phyloP scores from a whole-genome alignment of 306 rosid genomes.

The Oemleria cerasiformis region DNA sequence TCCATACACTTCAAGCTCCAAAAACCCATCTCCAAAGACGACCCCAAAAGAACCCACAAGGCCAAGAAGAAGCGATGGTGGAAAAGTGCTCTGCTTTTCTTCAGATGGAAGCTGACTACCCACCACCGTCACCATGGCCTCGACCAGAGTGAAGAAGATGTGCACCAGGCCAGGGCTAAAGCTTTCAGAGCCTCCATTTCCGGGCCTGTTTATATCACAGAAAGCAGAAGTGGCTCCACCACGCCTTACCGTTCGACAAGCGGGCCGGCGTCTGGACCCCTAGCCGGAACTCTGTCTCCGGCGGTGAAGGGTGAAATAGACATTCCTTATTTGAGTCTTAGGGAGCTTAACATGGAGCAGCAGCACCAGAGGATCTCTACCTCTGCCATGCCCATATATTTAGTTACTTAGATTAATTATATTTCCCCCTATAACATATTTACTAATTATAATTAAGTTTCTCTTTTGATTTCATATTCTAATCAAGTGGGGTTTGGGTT shows the following conservation, averaged over 20 bases:
- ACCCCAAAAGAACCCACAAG: slow-evolving; percentile 47
- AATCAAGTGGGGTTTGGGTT: slow-evolving; percentile 7
- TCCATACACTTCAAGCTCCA: slow-evolving; percentile 86
- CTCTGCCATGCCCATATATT: slow-evolving; percentile 75
- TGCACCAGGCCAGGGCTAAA: slow-evolving; percentile 74
- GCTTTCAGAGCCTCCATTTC: slow-evolving; percentile 72
- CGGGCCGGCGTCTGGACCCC: slow-evolving; percentile 66
- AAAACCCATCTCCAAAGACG: slow-evolving; percentile 76
- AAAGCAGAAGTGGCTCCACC: slow-evolving; percentile 63
- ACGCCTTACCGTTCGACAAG: slow-evolving; percentile 52
- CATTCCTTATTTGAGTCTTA: slow-evolving; percentile 72
- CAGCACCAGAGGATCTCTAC: slow-evolving; percentile 65
- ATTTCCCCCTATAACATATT: not conserved
- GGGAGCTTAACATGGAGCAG: slow-evolving; percentile 84
- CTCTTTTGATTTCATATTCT: not conserved
- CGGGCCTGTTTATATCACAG: slow-evolving; percentile 79
- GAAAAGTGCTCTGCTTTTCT: slow-evolving; percentile 66
- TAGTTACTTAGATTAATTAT: slow-evolving; percentile 50
- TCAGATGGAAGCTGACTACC: slow-evolving; percentile 62
- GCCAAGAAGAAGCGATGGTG: slow-evolving; percentile 78
- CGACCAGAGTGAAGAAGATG: slow-evolving; percentile 28
- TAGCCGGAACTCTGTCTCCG: slow-evolving; percentile 65
- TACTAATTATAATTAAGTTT: slow-evolving; percentile 2
- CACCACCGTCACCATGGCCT: not conserved
- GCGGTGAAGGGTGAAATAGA: slow-evolving; percentile 40